Conservation (phyloP, 371 early-diverging fungal genomes). For the Mortierella sp. region DNA sequence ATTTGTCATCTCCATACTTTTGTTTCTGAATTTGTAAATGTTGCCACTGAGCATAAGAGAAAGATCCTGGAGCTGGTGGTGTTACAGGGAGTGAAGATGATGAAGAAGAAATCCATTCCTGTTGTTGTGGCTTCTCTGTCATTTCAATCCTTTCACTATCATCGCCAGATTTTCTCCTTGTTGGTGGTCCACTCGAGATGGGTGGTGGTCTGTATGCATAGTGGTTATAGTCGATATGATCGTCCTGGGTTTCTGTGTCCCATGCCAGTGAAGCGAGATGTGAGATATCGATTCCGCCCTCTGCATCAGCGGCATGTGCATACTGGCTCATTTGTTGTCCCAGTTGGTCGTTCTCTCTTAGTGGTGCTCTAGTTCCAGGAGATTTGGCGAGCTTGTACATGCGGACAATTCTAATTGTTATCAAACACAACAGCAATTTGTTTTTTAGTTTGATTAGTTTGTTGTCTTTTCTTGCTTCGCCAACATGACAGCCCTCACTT, state of each 20-base stretch:
- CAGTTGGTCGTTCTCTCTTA: constrained; percentile 36
- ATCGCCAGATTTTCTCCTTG: constrained; percentile 1
- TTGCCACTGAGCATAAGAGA: constrained; percentile 43
- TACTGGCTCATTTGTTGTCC: constrained; percentile 36
- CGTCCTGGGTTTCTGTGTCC: constrained; percentile 55
- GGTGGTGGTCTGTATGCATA: constrained; percentile 53
- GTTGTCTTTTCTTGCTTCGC: neutral
- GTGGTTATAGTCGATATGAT: constrained; percentile 41
- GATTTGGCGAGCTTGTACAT: constrained; percentile 42
- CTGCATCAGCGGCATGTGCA: constrained; percentile 9
- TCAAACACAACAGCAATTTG: neutral
- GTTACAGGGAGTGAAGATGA: neutral
- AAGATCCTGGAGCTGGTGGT: constrained; percentile 24
- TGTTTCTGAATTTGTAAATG: constrained; percentile 38
- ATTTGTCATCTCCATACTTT: constrained; percentile 42
- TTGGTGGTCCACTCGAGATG: constrained; percentile 33
- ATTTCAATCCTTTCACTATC: constrained; percentile 34
- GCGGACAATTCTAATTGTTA: constrained; percentile 34
- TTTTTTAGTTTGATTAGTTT: neutral
- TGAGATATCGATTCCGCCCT: constrained; percentile 45
- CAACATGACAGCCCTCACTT: neutral
- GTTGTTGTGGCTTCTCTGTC: constrained; percentile 28
- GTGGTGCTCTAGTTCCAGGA: constrained; percentile 37
- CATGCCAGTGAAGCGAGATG: constrained; percentile 37
- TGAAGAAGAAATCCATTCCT: constrained; percentile 1